A percentile compares a stretch with the other conserved stretches of the same genome.
These are phyloP conservation scores for Pichia cabralensis DNA, from an alignment of 805 yeast species.

Conservation along the genomic window DNA sequence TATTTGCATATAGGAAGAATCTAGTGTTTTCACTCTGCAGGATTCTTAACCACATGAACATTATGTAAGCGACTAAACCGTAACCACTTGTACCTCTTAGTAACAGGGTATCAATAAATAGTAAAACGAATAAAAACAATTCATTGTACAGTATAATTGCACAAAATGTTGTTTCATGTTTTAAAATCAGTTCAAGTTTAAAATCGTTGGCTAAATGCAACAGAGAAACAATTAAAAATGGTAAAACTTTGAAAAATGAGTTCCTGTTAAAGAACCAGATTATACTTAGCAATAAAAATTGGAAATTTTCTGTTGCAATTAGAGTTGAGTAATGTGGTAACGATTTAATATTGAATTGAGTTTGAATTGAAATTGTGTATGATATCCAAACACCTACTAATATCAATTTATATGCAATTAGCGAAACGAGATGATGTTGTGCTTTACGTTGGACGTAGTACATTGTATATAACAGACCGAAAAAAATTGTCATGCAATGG, in stretches of 20 bases:
- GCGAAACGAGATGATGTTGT: conserved; percentile 36
- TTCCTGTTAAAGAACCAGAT: conserved; percentile 58
- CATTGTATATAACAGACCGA: conserved; percentile 29
- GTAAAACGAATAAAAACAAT: conserved; percentile 39
- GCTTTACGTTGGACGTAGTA: conserved; percentile 26
- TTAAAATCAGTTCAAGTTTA: conserved; percentile 32
- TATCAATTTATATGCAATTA: conserved; percentile 44
- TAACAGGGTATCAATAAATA: conserved; percentile 48
- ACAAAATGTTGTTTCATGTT: conserved; percentile 30
- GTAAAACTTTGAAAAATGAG: conserved; percentile 55
- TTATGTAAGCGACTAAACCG: conserved; percentile 45
- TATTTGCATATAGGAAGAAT: conserved; percentile 31
- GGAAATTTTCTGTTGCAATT: conserved; percentile 69
- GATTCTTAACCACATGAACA: conserved; percentile 64
- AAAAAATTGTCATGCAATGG: conserved; percentile 35
- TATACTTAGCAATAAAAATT: conserved; percentile 43
- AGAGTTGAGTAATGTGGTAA: conserved; percentile 56
- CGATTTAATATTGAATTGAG: conserved; percentile 45
- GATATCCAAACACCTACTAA: conserved; percentile 48
- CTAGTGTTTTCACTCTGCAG: conserved; percentile 43
- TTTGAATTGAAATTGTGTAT: conserved; percentile 41
- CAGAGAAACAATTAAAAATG: conserved; percentile 45
- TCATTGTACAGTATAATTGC: conserved; percentile 52
- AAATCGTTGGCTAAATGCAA: conserved; percentile 41
- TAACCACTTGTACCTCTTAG: conserved; percentile 63